Conservation (phyloP, 2,329 filamentous ascomycete genomes). For the Penicillium sp. region DNA sequence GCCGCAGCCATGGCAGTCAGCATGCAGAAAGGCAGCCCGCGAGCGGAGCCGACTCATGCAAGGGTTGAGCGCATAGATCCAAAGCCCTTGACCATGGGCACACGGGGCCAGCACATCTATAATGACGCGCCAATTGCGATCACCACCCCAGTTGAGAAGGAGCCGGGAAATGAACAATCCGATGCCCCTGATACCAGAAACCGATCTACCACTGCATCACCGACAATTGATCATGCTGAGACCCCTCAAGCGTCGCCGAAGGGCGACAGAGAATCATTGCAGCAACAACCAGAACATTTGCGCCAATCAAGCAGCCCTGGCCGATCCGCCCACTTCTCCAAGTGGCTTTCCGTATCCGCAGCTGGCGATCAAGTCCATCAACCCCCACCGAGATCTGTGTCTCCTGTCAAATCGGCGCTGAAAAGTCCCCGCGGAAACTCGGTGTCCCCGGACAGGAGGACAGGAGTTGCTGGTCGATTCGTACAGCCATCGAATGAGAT, state of each 20-base stretch:
- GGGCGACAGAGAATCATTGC: slow-evolving; percentile 10
- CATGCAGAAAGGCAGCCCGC: slow-evolving; percentile 13
- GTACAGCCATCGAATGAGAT: slow-evolving; percentile 47
- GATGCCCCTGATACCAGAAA: neutral
- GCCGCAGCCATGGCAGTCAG: slow-evolving; percentile 29
- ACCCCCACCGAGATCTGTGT: slow-evolving; percentile 55
- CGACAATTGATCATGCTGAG: slow-evolving; percentile 12
- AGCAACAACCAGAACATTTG: slow-evolving; percentile 20
- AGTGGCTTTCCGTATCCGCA: slow-evolving; percentile 46
- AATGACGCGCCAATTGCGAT: neutral
- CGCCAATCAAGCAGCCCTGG: slow-evolving; percentile 45
- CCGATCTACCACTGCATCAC: slow-evolving; percentile 8
- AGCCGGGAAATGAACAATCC: slow-evolving; percentile 1
- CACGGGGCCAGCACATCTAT: slow-evolving; percentile 1
- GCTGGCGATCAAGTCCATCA: slow-evolving; percentile 50
- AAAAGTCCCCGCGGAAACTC: slow-evolving; percentile 51
- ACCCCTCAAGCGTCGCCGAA: slow-evolving; percentile 19
- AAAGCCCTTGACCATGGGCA: neutral
- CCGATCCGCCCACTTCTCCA: slow-evolving; percentile 54
- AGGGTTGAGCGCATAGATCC: slow-evolving; percentile 6
- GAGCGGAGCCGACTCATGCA: slow-evolving; percentile 4
- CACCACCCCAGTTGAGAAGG: slow-evolving; percentile 4
- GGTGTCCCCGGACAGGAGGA: slow-evolving; percentile 32
- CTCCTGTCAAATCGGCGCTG: slow-evolving; percentile 58
- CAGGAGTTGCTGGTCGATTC: slow-evolving; percentile 18